phyloP scores from a whole-genome alignment of 495 filamentous ascomycete genomes.

The Aspergillus haitiensis region DNA sequence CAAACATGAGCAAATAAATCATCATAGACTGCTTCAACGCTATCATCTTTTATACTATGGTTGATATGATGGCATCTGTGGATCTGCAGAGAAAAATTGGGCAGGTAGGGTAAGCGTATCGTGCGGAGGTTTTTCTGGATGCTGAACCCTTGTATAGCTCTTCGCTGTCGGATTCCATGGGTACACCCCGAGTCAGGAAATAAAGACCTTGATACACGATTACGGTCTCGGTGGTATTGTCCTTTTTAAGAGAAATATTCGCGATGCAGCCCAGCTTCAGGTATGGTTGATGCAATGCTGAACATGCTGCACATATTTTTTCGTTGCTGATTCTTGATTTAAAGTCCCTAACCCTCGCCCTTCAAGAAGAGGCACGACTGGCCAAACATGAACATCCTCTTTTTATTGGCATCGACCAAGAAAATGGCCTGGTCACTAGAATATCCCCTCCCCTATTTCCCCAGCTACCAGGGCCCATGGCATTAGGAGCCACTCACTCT shows the following conservation, averaged over 20 bases:
- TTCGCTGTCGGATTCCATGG: constrained; percentile 54
- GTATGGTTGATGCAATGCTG: constrained; percentile 20
- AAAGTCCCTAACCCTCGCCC: constrained; percentile 38
- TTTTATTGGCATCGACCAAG: constrained; percentile 48
- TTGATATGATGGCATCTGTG: constrained; percentile 23
- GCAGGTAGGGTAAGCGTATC: constrained; percentile 25
- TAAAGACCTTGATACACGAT: constrained; percentile 49
- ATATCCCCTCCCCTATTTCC: constrained; percentile 46
- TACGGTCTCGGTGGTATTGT: constrained; percentile 49
- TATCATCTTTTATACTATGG: neutral
- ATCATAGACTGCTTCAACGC: too few species aligned
- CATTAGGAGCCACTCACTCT: constrained; percentile 41
- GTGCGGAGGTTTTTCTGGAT: neutral
- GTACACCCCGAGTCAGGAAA: constrained; percentile 43
- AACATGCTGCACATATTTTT: neutral
- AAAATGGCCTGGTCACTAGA: constrained; percentile 46
- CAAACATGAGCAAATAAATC: too few species aligned
- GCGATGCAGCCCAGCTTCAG: constrained; percentile 42
- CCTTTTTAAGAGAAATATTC: constrained; percentile 49
- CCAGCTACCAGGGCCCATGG: constrained; percentile 46
- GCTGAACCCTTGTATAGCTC: constrained; percentile 33
- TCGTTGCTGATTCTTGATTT: constrained; percentile 1
- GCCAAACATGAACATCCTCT: constrained; percentile 44
- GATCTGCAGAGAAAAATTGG: constrained; percentile 37
- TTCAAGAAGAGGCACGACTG: constrained; percentile 42